Evolutionary conservation across 768 basidiomycete genomes (phyloP), one percentile per base, ranked within the genome.

Genomic region (Mycena indigotica): DNA sequence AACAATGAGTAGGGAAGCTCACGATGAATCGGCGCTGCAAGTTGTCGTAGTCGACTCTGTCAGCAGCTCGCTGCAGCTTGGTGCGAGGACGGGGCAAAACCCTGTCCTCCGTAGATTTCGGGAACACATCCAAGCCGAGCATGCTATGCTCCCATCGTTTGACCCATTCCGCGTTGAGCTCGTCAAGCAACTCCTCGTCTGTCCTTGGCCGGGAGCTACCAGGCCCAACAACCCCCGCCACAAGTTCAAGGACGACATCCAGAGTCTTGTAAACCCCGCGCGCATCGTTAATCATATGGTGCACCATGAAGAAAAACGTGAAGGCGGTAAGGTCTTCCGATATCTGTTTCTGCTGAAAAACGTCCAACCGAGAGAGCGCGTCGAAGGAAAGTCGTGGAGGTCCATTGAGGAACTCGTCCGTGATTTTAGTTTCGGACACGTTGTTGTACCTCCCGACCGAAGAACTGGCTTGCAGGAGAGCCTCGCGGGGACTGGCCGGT

Each of bases 401-500:
- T 8, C 28, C 50, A 21, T 58, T 44, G n/a, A 58, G 32, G 17
- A 53, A 53, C 3, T 35, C 46, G 5, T 48, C 12, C 3, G 32
- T 23, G 17, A 58, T 30, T 19, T 58, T 40, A 16, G 52, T 32
- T 8, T 35, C 45, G 0, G 52, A 40, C 8, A 10, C 32, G 28
- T 58, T 39, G 32, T 53, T 21, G 38, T 24, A 50, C 13, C 49
- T 23, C 3, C 5, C 2, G 16, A 53, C 12, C 3, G 57, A 28
- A 10, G 28, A 35, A 12, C 24, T 38, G 1, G 48, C 46, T 39
- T 58, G 45, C 15, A 32, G 16, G 29, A 51, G 28, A 16, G 77
- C 77, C 8, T 76, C 72, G n/a, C 67, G 57, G 0, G 72, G 62
- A 24, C 70, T 72, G 15, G 56, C 38, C 3, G 82, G 77, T 0